Base-by-base conservation (phyloP, 371 early-diverging fungal species). In the Mortierella sp. region DNA sequence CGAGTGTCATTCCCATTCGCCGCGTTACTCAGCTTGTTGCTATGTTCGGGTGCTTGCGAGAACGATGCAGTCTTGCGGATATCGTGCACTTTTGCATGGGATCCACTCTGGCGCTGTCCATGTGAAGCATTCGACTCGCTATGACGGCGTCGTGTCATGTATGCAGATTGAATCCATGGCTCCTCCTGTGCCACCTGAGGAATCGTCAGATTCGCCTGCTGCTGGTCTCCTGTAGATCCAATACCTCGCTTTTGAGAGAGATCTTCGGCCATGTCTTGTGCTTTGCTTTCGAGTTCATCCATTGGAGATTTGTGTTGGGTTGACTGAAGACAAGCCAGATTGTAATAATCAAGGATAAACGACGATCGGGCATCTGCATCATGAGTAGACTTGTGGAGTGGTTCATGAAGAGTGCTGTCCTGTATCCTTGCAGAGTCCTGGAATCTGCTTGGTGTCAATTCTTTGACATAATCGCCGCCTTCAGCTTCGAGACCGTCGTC, bases 121-220 rank as follows among this genome's bases (percentile, higher is more conserved):
- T 21, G 41, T 5, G 49, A 19, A 12, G 31, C 22, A 19, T 27
- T 34, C 2, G 68, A 54, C 24, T 68, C 64, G 46, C 77, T 76
- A 0, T 40, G 34, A 34, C 50, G 57, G 17, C 77, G 69, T 16
- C 69, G 69, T 13, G 77, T 76, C 77, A 69, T 76, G 40, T 76
- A 76, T 0, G 64, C 65, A 2, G 69, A 54, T 34, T 76, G 77
- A n/a, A 76, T 54, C 69, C 77, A 76, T 0, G 53, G 60, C 14
- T 37, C 60, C 6, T 63, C 48, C 0, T 34, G 14, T 29, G 12
- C 52, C 9, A 7, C n/a, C 24, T 22, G 16, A 3, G 67, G 46
- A 3, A 67, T 31, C 16, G 25, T 28, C 16, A 58, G 56, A 4
- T 13, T 29, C 12, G 3, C 13, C 12, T 41, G 57, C 6, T 28